Evolutionary conservation across 805 yeast genomes (phyloP), one percentile per base, ranked within the genome.

Genomic region (Wickerhamomyces xylosicus): DNA sequence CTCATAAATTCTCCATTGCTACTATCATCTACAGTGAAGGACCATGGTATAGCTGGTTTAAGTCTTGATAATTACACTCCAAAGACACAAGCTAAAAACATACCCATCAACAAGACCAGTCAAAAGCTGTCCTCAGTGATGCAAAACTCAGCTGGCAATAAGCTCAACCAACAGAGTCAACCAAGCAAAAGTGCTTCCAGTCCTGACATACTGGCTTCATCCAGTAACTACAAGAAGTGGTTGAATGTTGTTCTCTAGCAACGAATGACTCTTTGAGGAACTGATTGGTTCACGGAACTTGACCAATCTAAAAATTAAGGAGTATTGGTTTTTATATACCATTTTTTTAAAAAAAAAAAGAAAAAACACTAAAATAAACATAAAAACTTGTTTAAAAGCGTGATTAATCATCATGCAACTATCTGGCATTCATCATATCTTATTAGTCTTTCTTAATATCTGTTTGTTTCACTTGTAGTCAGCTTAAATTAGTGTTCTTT

Each of bases 161-260:
- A 25, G 14, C 29, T 25, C 14, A 25, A 25, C 29, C 29, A 25
- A 25, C 29, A 25, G 14, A 25, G 29, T 13, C 29, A 25, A 13
- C 25, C 25, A 25, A n/a, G n/a, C 8, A 25, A 7, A 21, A 21
- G n/a, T n/a, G n/a, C n/a, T n/a, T n/a, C n/a, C 25, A 21, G 29
- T 13, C 13, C 29, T 4, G 29, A 25, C 14, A 8, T 25, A 25
- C 29, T 25, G 29, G 54, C 54, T 8, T 53, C 57, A 16, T 53
- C 58, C 11, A 50, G 45, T 43, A 52, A 52, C 39, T 54, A 54
- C 44, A 52, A 42, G 38, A 54, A 54, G 43, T 54, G 58, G 58
- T 44, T 54, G 40, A 50, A 47, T 36, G 54, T 52, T 39, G 48
- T 22, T 31, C 33, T 17, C 16, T 35, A 25, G n/a, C 16, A 21